phyloP scores from a whole-genome alignment of 257 asterid genomes.

The Fraxinus americana region DNA sequence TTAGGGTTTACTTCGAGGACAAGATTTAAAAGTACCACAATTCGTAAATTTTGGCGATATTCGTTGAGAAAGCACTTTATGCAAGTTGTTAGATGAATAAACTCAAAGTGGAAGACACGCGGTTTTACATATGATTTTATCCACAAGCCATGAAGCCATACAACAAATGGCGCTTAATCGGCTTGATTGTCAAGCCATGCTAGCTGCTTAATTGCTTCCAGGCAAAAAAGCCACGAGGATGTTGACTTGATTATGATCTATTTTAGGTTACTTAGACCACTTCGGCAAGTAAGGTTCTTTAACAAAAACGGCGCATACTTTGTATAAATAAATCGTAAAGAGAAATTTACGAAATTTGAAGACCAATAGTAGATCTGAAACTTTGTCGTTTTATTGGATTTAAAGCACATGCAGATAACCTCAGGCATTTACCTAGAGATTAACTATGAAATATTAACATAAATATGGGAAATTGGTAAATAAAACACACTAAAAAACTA shows the following conservation, averaged over 20 bases:
- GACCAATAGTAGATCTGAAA: conserved; percentile 5
- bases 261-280: neutral
- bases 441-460: conserved; percentile 18
- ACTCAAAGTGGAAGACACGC: neutral
- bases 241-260: too few species aligned
- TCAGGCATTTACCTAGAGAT: conserved; percentile 13
- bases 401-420: conserved; percentile 6
- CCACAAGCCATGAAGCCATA: neutral
- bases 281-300: neutral
- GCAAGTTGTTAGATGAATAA: neutral
- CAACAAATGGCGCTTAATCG: neutral
- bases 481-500: conserved; percentile 11
- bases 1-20: too few species aligned
- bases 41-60: neutral
- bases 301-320: neutral
- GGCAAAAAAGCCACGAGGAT: neutral
- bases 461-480: conserved; percentile 17
- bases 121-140: neutral
- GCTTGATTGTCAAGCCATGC: neutral
- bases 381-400: conserved; percentile 11
- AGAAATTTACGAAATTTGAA: conserved; percentile 9
- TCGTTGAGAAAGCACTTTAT: neutral
- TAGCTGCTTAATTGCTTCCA: neutral
- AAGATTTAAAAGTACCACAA: neutral
- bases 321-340: neutral